Conservation (phyloP, 2,329 filamentous ascomycete species). For the Ascocoryne sarcoides region DNA sequence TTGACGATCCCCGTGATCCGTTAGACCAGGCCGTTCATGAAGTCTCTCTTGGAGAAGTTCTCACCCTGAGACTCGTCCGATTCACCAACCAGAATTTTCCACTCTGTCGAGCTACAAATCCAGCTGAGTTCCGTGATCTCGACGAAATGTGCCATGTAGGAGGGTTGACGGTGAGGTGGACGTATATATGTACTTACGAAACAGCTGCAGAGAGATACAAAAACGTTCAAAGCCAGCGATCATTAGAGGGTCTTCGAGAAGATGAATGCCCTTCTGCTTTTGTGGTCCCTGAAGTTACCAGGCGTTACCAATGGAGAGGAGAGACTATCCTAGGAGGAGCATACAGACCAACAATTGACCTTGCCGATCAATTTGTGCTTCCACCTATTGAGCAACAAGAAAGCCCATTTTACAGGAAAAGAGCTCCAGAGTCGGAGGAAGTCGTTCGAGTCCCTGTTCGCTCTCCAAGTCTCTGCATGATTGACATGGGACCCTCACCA, state of each 20-base stretch:
- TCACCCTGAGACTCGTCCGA: conserved; percentile 35
- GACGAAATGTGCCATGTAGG: conserved; percentile 26
- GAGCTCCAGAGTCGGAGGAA: background rate
- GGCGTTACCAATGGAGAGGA: conserved; percentile 32
- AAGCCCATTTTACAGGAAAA: background rate
- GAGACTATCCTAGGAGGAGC: conserved; percentile 33
- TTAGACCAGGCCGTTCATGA: conserved; percentile 35
- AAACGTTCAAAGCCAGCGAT: conserved; percentile 17
- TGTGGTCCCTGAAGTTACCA: conserved; percentile 5
- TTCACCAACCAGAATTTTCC: conserved; percentile 49
- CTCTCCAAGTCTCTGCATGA: background rate
- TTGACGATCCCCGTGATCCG: conserved; percentile 28
- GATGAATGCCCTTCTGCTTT: conserved; percentile 10
- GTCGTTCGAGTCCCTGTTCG: background rate
- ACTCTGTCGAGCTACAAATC: conserved; percentile 24
- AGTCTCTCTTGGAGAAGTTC: conserved; percentile 32
- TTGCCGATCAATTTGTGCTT: background rate
- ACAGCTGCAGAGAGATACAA: conserved; percentile 16
- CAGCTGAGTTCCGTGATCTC: conserved; percentile 14
- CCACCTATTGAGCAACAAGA: background rate
- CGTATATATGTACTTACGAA: conserved; percentile 26
- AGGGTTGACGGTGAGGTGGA: conserved; percentile 45
- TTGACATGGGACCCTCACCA: background rate
- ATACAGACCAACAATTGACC: conserved; percentile 24
- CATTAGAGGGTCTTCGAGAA: conserved; percentile 14